Evolutionary conservation across 116 monocot genomes (phyloP).

Genomic region (Phalaenopsis hybrid): DNA sequence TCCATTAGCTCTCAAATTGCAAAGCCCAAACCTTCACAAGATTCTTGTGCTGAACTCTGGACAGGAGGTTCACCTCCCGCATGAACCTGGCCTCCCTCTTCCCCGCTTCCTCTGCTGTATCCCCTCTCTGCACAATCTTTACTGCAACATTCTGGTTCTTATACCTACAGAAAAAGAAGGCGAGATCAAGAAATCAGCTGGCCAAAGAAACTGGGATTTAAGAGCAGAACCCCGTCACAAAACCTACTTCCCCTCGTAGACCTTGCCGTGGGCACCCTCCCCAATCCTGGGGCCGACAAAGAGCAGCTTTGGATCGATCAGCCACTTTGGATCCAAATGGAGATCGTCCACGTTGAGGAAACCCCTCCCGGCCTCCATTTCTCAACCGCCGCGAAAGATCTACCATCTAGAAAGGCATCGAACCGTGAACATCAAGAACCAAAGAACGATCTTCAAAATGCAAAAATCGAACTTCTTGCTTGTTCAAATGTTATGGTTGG

Average conservation of each 20-base stretch:
- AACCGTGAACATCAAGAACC: neutral
- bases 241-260: conserved; percentile 91
- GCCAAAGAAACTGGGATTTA: neutral
- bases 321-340: conserved; percentile 63
- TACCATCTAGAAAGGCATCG: conserved; percentile 25
- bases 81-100: conserved; percentile 77
- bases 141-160: conserved; percentile 94
- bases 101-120: conserved; percentile 62
- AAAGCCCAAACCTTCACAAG: conserved; percentile 63
- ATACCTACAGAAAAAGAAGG: conserved; percentile 38
- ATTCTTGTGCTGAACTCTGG: conserved; percentile 90
- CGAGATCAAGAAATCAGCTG: neutral
- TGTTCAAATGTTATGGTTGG: neutral
- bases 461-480: conserved; percentile 6
- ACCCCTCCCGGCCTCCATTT: conserved; percentile 50
- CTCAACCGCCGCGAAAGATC: conserved; percentile 16
- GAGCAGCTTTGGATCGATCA: conserved; percentile 78
- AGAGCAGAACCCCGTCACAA: neutral
- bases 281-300: conserved; percentile 85
- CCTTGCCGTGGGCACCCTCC: conserved; percentile 90
- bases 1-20: neutral
- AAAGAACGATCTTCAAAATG: conserved; percentile 10
- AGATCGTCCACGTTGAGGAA: conserved; percentile 39
- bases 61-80: conserved; percentile 81
- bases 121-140: conserved; percentile 82